A percentile compares a stretch with the other conserved stretches of the same genome.
phyloP scores from a whole-genome alignment of 306 rosid genomes.

The Alnus rubra region DNA sequence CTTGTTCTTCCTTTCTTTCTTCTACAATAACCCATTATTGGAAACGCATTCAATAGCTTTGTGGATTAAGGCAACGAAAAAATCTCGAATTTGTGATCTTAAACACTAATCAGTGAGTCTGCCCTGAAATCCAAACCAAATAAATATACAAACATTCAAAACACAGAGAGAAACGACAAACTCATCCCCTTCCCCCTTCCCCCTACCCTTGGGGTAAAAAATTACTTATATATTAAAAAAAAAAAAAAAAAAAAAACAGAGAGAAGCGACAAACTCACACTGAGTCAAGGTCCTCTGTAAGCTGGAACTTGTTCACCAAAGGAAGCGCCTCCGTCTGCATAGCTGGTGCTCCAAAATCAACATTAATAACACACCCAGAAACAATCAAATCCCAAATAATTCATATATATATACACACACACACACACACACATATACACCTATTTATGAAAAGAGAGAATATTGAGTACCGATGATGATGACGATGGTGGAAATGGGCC shows the following conservation, averaged over 20 bases:
- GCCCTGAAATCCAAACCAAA: not conserved
- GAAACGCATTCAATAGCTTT: not conserved
- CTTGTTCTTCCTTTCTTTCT: not conserved
- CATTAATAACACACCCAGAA: constrained; percentile 12
- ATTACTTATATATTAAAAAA: too few species aligned
- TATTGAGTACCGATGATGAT: constrained; percentile 58
- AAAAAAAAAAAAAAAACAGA: not conserved
- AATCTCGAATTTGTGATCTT: not conserved
- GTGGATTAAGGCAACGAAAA: not conserved
- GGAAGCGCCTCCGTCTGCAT: constrained; percentile 98
- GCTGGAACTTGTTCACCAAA: constrained; percentile 67
- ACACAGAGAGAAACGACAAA: not conserved
- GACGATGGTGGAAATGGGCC: constrained; percentile 64
- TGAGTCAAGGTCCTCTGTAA: constrained; percentile 56
- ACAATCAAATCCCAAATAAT: constrained; percentile 1
- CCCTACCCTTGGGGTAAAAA: too few species aligned
- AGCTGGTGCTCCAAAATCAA: constrained; percentile 48
- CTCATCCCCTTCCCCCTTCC: too few species aligned
- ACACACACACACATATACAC: not conserved
- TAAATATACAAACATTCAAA: constrained; percentile 1
- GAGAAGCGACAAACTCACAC: constrained; percentile 46
- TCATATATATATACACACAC: not conserved
- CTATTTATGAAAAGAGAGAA: not conserved
- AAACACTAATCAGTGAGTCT: constrained; percentile 12
- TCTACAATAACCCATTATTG: not conserved